Percentiles rank a stretch among this genome's conserved stretches.
Evolutionary conservation across 176 grass and related monocot species (phyloP).

Genomic region (Neostapfia colusana): DNA sequence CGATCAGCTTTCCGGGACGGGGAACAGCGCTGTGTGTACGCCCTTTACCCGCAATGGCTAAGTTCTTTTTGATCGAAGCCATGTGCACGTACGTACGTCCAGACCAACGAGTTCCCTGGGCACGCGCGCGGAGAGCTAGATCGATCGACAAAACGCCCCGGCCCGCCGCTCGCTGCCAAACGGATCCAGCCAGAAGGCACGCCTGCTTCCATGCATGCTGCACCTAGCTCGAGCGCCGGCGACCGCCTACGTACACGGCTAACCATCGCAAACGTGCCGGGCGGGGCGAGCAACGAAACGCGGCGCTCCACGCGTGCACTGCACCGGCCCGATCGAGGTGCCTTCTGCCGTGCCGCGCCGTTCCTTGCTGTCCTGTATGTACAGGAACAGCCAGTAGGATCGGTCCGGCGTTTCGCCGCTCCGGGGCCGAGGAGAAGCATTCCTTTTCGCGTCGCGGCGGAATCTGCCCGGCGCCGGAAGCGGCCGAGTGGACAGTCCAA

Average conservation of each 20-base stretch:
- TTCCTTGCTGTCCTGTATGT: neutral
- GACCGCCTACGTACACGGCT: neutral
- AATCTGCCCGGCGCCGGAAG: constrained; percentile 29
- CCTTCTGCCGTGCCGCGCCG: neutral
- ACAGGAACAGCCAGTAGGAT: neutral
- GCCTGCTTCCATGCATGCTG: neutral
- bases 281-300: neutral
- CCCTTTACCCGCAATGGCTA: constrained; percentile 5
- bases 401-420: neutral
- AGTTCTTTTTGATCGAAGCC: neutral
- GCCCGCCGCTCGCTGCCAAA: constrained; percentile 28
- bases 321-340: neutral
- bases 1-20: constrained; percentile 14
- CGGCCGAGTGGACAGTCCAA: constrained; percentile 24
- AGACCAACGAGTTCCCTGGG: neutral
- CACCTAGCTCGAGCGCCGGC: neutral
- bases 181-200: neutral
- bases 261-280: neutral
- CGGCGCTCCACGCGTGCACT: neutral
- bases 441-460: neutral
- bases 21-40: neutral
- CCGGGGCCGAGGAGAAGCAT: neutral
- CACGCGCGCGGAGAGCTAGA: neutral
- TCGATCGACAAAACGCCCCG: neutral
- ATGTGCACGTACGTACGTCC: neutral